Evolutionary conservation across 2,329 filamentous ascomycete genomes (phyloP), one percentile per base, ranked within the genome.

Genomic region (Magnaporthiopsis incrustans): DNA sequence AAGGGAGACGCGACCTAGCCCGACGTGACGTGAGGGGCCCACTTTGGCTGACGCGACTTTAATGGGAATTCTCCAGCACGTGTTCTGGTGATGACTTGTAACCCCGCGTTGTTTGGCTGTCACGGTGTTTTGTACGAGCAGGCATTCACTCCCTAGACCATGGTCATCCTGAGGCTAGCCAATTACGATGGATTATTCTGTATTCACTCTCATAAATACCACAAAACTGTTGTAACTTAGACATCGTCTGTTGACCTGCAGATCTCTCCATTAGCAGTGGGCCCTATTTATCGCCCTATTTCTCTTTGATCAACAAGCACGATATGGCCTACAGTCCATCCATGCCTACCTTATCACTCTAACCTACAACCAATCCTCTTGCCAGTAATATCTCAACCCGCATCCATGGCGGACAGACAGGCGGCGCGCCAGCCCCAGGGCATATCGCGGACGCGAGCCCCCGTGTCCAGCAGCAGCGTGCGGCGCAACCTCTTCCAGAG

Each of bases 401-500:
- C 44, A n/a, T 53, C 22, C 44, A 69, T 69, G 68, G 64, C 65
- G 11, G 68, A 69, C 44, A 64, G 67, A 27, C 67, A 66, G 8
- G 27, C 62, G 11, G 53, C 60, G 27, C 63, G 64, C 22, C 63
- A 60, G 33, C 50, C 63, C 18, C 59, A 38, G 56, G 64, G 57
- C 10, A 27, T 57, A 18, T 26, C 60, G 32, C 60, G 60, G 26
- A 18, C 57, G 25, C 64, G 64, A 26, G 26, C 44, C 32, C 57
- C 56, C 44, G 44, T 60, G 18, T 32, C 67, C 7, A 64, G 64
- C 57, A 64, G 64, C 57, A 75, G 73, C 60, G 78, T 83, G 50
- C 81, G 81, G 26, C 77, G 81, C 66, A 86, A 86, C 73, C 79
- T 87, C 63, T 86, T 88, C 74, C 84, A 85, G 70, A 79, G 78